Evolutionary conservation across 148 eudicot genomes (phyloP).

Genomic region (Chenopodium quinoa): DNA sequence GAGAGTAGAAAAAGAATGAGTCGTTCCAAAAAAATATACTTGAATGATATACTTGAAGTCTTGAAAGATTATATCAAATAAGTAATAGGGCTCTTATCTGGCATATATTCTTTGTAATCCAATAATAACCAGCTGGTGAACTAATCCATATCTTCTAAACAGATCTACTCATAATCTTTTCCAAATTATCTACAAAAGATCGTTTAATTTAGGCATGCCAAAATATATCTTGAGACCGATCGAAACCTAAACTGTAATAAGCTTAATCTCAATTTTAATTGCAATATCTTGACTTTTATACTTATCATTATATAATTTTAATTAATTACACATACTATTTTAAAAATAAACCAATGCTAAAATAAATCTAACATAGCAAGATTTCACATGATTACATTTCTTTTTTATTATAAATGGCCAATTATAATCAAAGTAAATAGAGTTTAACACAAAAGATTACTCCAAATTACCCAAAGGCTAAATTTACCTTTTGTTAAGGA

Average conservation of each 20-base stretch:
- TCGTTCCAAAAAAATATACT: background rate
- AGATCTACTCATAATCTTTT: slow-evolving; percentile 7
- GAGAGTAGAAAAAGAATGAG: background rate
- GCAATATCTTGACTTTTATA: no score
- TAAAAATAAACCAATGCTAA: no score
- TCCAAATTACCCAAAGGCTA: background rate
- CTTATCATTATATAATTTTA: no score
- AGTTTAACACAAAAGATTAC: no score
- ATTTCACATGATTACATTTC: no score
- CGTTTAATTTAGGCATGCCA: background rate
- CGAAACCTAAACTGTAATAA: background rate
- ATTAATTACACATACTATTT: no score
- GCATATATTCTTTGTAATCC: slow-evolving; percentile 22
- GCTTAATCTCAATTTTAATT: no score
- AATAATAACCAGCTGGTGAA: slow-evolving; percentile 3
- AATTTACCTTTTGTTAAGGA: background rate
- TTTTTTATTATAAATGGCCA: no score
- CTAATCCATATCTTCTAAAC: slow-evolving; percentile 5
- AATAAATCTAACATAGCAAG: no score
- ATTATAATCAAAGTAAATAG: no score
- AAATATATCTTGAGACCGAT: background rate
- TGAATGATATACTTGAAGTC: background rate
- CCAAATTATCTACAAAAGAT: background rate
- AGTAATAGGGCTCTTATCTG: slow-evolving; percentile 18
- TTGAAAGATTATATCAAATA: background rate